These are phyloP conservation scores for Garcia nutans DNA, from an alignment of 345 rosid genomes.

Conservation along the genomic window DNA sequence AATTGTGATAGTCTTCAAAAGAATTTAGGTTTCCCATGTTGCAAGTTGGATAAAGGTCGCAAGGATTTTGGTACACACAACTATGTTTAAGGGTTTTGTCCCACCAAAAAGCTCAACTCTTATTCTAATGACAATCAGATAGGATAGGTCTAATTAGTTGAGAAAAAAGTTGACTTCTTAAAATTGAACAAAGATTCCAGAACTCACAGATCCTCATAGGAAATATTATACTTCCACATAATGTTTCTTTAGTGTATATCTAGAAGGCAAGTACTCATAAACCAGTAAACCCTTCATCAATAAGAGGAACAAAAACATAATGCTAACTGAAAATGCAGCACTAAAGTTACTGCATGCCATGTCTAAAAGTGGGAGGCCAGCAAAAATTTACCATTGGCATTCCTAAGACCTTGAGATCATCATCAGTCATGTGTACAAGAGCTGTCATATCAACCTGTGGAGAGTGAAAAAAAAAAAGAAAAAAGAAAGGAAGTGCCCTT, in stretches of 20 bases:
- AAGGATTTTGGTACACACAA: background rate
- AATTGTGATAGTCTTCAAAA: background rate
- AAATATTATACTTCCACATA: no score
- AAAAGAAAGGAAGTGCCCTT: background rate
- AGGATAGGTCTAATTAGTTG: background rate
- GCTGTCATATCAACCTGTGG: conserved; percentile 95
- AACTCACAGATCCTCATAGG: background rate
- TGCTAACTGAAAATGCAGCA: background rate
- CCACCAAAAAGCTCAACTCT: background rate
- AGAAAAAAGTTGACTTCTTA: background rate
- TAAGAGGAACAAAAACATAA: background rate
- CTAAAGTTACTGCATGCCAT: background rate
- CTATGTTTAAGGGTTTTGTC: background rate
- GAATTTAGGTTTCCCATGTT: background rate
- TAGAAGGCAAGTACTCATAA: background rate
- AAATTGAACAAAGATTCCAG: background rate
- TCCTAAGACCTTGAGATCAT: conserved; percentile 88
- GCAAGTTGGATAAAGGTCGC: background rate
- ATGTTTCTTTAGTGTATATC: background rate
- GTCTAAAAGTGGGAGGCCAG: conserved; percentile 1
- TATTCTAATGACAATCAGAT: background rate
- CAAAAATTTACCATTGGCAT: conserved; percentile 78
- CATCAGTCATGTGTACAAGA: conserved; percentile 92
- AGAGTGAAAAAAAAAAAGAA: conserved; percentile 16
- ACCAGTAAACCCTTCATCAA: no score